Evolutionary conservation across 2,329 filamentous ascomycete species (phyloP).

Genomic region (Aureobasidium vineae): DNA sequence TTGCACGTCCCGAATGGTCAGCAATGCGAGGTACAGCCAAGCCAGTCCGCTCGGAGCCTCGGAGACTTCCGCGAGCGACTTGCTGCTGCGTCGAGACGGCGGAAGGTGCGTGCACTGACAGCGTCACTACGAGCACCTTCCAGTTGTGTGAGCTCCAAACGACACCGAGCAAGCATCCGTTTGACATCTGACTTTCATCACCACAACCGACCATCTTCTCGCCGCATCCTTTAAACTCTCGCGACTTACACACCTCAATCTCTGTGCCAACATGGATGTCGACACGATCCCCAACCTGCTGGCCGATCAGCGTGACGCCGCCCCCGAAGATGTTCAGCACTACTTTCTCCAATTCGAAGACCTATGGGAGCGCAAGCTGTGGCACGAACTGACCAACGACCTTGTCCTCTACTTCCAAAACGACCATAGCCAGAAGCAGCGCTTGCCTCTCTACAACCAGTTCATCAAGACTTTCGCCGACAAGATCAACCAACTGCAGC

Average conservation of each 20-base stretch:
- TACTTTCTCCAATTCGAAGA: slow-evolving; percentile 92
- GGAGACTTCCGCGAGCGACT: slow-evolving; percentile 12
- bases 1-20: slow-evolving; percentile 18
- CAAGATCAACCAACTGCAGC: slow-evolving; percentile 98
- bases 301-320: slow-evolving; percentile 80
- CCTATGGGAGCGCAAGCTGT: slow-evolving; percentile 97
- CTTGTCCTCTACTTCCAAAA: slow-evolving; percentile 86
- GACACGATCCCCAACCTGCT: slow-evolving; percentile 92
- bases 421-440: slow-evolving; percentile 75
- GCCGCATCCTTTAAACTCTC: not conserved
- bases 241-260: not conserved
- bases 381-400: slow-evolving; percentile 94
- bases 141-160: slow-evolving; percentile 12
- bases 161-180: slow-evolving; percentile 5
- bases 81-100: not conserved
- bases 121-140: slow-evolving; percentile 15
- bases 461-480: slow-evolving; percentile 97
- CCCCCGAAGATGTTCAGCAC: slow-evolving; percentile 82
- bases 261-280: slow-evolving; percentile 63
- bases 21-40: slow-evolving; percentile 25
- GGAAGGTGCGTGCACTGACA: not conserved
- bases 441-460: slow-evolving; percentile 85
- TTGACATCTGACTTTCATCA: not conserved
- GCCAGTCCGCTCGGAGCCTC: slow-evolving; percentile 12
- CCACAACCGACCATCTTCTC: not conserved